These are phyloP conservation scores for Pulveroboletus sp. DNA, from an alignment of 1,284 basidiomycete species.

Conservation along the genomic window DNA sequence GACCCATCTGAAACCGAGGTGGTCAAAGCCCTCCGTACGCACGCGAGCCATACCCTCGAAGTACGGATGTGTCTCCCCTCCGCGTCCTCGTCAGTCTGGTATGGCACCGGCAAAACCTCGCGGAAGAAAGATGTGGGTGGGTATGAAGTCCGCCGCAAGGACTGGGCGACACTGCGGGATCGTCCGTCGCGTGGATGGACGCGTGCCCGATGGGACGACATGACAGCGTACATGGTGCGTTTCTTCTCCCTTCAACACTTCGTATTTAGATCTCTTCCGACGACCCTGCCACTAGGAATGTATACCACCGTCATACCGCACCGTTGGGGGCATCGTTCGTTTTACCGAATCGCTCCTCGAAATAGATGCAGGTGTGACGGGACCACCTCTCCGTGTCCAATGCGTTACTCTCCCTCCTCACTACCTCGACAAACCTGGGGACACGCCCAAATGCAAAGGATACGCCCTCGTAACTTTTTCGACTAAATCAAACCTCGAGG, in stretches of 20 bases:
- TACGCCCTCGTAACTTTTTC: conserved; percentile 68
- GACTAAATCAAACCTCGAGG: conserved; percentile 40
- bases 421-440: conserved; percentile 55
- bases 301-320: conserved; percentile 57
- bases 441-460: conserved; percentile 61
- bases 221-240: conserved; percentile 67
- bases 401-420: conserved; percentile 57
- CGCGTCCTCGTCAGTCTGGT: conserved; percentile 44
- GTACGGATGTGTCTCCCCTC: conserved; percentile 56
- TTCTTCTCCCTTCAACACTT: conserved; percentile 18
- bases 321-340: conserved; percentile 46
- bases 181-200: conserved; percentile 37
- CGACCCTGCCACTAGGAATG: conserved; percentile 56
- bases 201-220: conserved; percentile 56
- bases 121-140: conserved; percentile 39
- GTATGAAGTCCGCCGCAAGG: conserved; percentile 62
- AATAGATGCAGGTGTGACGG: background rate
- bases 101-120: conserved; percentile 33
- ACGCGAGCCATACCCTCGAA: conserved; percentile 50
- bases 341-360: conserved; percentile 47
- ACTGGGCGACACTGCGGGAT: conserved; percentile 38
- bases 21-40: conserved; percentile 54
- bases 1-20: conserved; percentile 47
- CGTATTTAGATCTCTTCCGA: background rate
- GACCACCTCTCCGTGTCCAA: conserved; percentile 44